These are phyloP conservation scores for Auxenochlorella pyrenoidosa DNA, from an alignment of 139 green algal species.

Conservation along the genomic window DNA sequence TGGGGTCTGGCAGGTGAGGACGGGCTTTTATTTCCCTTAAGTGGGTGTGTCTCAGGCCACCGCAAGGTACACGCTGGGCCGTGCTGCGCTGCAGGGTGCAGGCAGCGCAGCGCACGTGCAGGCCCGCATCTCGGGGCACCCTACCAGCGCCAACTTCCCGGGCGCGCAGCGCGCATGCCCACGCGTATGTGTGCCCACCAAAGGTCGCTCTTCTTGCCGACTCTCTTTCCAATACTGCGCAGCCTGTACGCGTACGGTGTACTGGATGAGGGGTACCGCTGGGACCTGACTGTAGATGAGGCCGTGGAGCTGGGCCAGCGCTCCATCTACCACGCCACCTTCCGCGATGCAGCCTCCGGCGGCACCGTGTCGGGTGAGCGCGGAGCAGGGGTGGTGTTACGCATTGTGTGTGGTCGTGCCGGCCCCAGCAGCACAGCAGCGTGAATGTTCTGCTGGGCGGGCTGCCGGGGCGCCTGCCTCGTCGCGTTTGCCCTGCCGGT, in stretches of 20 bases:
- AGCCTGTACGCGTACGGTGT: constrained; percentile 98
- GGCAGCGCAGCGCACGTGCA: neutral
- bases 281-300: constrained; percentile 94
- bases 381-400: neutral
- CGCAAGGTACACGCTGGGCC: neutral
- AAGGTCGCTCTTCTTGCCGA: too few relatives aligned
- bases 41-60: too few relatives aligned
- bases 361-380: constrained; percentile 90
- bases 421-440: too few relatives aligned
- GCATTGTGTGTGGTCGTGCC: too few relatives aligned
- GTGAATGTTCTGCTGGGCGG: too few relatives aligned
- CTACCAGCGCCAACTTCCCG: too few relatives aligned
- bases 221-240: neutral
- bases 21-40: neutral
- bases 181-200: too few relatives aligned
- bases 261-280: constrained; percentile 92
- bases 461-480: too few relatives aligned
- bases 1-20: constrained; percentile 83
- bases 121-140: too few relatives aligned
- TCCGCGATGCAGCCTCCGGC: constrained; percentile 95
- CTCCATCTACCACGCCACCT: constrained; percentile 99
- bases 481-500: too few relatives aligned
- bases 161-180: too few relatives aligned
- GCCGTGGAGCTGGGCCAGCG: constrained; percentile 92
- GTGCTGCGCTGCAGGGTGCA: neutral